Base-by-base conservation (phyloP, 345 rosid genomes). In the Lepidium africanum region DNA sequence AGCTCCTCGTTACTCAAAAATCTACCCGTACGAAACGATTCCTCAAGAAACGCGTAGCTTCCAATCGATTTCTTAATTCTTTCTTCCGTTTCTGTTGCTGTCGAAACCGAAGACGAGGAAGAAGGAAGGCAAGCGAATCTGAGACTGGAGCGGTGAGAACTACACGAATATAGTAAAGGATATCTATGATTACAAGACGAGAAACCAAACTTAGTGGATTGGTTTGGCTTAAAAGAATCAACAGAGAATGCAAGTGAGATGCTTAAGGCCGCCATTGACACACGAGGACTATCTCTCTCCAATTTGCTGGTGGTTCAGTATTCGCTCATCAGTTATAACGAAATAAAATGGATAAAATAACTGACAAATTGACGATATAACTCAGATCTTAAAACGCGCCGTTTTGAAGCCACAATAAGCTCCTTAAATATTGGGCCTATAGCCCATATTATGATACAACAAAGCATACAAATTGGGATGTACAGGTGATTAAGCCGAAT, bases 1-100 rank as follows among this genome's bases (percentile, higher is more conserved):
- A 83, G 81, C 86, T 90, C 97, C 5, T 85, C 90, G 65, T 87
- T 80, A 76, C 83, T 83, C 23, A 88, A 53, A 70, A 93, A 87
- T 49, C 73, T 79, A 41, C 87, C 82, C 3, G 83, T 73, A 46
- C 78, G 76, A 57, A 78, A 84, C 19, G 90, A 77, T 32, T 85
- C 96, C 52, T 87, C 87, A 7, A 85, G 82, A 71, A 78, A 78
- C 3, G 85, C 76, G 59, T 82, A 62, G 79, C 63, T 67, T 16
- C 75, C 25, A 40, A 62, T 19, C 3, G 80, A 36, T 43, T 71
- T 33, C 12, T 83, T 16, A 35, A 80, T 10, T 66, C 25, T 74
- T 5, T 36, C 81, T 10, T 58, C 77, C 19, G 82, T 52, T 30
- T 71, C 40, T 11, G 87, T 47, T 23, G 57, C 23, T 48, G 86